A percentile compares a stretch with the other conserved stretches of the same genome.
Conservation (phyloP, 495 filamentous ascomycete genomes). For the Rusavskia elegans region DNA sequence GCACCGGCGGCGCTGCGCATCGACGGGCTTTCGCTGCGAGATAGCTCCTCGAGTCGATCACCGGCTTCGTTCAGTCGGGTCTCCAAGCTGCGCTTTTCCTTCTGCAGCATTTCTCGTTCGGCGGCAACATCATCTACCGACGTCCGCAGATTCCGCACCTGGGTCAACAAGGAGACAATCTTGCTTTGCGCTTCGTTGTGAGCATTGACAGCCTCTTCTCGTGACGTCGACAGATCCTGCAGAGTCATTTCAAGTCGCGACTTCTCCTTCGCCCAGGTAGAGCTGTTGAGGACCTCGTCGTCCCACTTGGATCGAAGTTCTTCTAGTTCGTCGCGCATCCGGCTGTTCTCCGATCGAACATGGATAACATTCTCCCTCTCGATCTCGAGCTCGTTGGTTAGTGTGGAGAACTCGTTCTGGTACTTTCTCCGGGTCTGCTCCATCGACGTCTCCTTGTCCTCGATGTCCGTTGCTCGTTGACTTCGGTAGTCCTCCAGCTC, state of each 20-base stretch:
- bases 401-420: conserved; percentile 73
- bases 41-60: conserved; percentile 80
- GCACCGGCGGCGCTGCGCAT: conserved; percentile 83
- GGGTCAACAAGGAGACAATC: conserved; percentile 78
- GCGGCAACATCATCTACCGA: conserved; percentile 72
- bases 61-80: conserved; percentile 75
- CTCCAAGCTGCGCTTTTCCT: conserved; percentile 85
- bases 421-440: conserved; percentile 98
- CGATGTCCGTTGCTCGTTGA: conserved; percentile 87
- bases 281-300: conserved; percentile 93
- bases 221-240: conserved; percentile 73
- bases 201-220: conserved; percentile 81
- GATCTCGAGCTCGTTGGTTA: conserved; percentile 84
- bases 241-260: conserved; percentile 77
- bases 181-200: conserved; percentile 92
- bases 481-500: conserved; percentile 96
- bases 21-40: conserved; percentile 71
- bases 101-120: conserved; percentile 69
- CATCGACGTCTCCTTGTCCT: conserved; percentile 91
- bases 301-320: conserved; percentile 96
- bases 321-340: conserved; percentile 85
- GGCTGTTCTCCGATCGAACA: conserved; percentile 48
- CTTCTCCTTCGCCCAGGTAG: conserved; percentile 98
- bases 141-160: conserved; percentile 71
- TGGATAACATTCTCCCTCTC: conserved; percentile 73